phyloP scores from a whole-genome alignment of 805 yeast genomes.

The Kazachstania martiniae region DNA sequence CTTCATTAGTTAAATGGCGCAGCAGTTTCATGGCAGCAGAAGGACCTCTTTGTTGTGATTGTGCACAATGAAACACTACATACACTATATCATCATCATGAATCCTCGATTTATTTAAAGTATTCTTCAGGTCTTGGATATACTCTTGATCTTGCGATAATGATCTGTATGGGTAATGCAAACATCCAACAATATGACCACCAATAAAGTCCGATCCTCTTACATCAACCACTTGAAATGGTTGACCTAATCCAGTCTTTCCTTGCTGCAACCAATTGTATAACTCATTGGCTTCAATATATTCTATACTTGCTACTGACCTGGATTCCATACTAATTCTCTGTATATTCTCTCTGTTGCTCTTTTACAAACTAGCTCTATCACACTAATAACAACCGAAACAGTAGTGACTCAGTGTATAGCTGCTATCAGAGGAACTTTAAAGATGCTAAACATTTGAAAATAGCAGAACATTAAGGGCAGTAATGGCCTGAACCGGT shows the following conservation, averaged over 20 bases:
- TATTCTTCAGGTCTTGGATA: not conserved
- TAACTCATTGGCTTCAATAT: conserved; percentile 18
- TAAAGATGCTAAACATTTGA: too few species aligned
- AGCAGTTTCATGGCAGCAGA: conserved; percentile 58
- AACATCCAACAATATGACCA: conserved; percentile 28
- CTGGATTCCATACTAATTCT: conserved; percentile 3
- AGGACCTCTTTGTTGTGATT: conserved; percentile 90
- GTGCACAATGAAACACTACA: conserved; percentile 77
- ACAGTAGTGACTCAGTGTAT: too few species aligned
- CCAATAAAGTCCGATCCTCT: conserved; percentile 78
- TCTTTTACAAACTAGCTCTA: too few species aligned
- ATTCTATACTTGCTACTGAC: conserved; percentile 16
- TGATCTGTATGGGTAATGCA: conserved; percentile 20
- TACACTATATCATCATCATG: conserved; percentile 16
- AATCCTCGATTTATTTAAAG: conserved; percentile 7
- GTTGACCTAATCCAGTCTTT: conserved; percentile 9
- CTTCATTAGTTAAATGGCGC: conserved; percentile 21
- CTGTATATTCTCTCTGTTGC: too few species aligned
- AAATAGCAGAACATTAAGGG: too few species aligned
- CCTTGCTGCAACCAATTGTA: conserved; percentile 21
- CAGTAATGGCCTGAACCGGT: not conserved
- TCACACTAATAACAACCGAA: too few species aligned
- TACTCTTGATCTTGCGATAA: conserved; percentile 30
- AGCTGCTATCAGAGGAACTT: too few species aligned
- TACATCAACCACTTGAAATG: conserved; percentile 56